These are phyloP conservation scores for Apophysomyces variabilis DNA, from an alignment of 371 early-diverging fungal species.

Conservation along the genomic window DNA sequence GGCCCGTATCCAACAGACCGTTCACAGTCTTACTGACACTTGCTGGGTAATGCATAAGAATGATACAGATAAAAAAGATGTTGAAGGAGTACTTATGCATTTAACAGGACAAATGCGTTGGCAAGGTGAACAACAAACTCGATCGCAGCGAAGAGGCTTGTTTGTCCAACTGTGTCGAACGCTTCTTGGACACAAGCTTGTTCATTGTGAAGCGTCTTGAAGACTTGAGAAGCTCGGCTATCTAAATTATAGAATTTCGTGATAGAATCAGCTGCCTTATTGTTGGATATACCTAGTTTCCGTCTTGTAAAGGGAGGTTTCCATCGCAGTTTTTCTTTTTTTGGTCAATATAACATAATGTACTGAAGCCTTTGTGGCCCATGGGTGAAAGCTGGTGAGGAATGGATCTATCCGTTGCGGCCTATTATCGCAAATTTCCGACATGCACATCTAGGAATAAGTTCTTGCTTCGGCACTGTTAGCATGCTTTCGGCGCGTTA, in stretches of 20 bases:
- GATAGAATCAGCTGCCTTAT: background rate
- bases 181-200: conserved; percentile 80
- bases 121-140: conserved; percentile 70
- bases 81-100: background rate
- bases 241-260: conserved; percentile 17
- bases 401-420: too few species aligned
- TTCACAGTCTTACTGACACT: conserved; percentile 74
- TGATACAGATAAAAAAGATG: background rate
- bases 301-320: background rate
- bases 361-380: too few species aligned
- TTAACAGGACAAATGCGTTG: conserved; percentile 72
- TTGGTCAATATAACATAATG: too few species aligned
- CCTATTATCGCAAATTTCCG: too few species aligned
- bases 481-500: too few species aligned
- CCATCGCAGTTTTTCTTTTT: too few species aligned
- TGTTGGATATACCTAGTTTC: background rate
- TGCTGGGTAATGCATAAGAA: conserved; percentile 61
- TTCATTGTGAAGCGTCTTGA: conserved; percentile 74
- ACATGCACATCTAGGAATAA: too few species aligned
- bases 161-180: conserved; percentile 81
- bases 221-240: conserved; percentile 40
- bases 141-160: conserved; percentile 73
- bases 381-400: too few species aligned
- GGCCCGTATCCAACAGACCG: conserved; percentile 71
- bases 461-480: too few species aligned